Evolutionary conservation across 1,284 basidiomycete species (phyloP), one percentile per base, ranked within the genome.

Genomic region (Acaromyces ingoldii): DNA sequence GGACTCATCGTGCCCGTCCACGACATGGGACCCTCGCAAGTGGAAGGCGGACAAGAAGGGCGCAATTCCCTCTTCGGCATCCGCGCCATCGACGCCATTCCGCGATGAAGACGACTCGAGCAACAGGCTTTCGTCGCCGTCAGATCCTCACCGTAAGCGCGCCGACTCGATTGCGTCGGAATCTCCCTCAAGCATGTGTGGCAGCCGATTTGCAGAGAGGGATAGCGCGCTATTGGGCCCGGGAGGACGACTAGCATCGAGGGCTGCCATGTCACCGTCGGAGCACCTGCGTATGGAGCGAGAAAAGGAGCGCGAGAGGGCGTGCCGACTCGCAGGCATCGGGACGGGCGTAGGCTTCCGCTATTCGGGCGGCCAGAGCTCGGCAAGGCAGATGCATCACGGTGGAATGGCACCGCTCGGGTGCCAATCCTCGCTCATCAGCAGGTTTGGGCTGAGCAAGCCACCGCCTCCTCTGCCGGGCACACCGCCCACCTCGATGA

Each of bases 391-490:
- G 41, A 15, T 26, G 36, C 42, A 11, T 25, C 22, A 45, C 25
- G 42, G 42, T 6, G 42, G 42, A 34, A 31, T 11, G 13, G 25
- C 37, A 15, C 15, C 19, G 4, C 15, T 21, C 30, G 45, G 44
- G 4, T 6, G 30, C 36, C 45, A 46, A 28, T 13, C 17, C 15
- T 52, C 17, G 17, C 15, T 45, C 38, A 34, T 52, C 30, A 41
- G 29, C 33, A 51, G 63, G 10, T 65, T 65, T 41, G 62, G 62
- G 10, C 49, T 63, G 24, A 56, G 36, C n/a, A 45, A 56, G 36
- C 63, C 62, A 4, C 63, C 62, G 4, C 63, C 63, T 7, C 62
- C 63, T 9, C 44, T 64, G 37, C 63, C 63, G 6, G 62, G 62
- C 34, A 37, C 34, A 22, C 29, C 21, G 11, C 47, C 49, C 33